Evolutionary conservation across 345 rosid genomes (phyloP).

Genomic region (Linum usitatissimum): DNA sequence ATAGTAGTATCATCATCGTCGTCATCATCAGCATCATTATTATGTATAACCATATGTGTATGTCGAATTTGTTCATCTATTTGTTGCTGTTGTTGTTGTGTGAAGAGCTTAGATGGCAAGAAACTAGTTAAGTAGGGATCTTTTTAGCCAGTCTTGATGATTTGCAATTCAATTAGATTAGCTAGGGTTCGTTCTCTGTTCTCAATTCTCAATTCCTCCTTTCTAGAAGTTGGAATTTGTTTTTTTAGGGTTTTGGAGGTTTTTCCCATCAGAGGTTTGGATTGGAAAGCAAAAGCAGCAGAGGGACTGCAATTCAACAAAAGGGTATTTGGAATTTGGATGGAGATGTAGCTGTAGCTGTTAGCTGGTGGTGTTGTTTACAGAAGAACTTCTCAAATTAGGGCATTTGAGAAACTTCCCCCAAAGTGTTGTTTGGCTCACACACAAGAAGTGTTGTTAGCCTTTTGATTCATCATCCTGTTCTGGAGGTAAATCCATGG

Average conservation of each 20-base stretch:
- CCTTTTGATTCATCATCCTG: not conserved
- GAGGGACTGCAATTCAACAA: no score
- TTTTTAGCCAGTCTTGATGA: no score
- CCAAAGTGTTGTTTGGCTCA: not conserved
- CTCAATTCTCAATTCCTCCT: no score
- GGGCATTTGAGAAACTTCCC: not conserved
- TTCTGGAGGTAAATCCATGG: not conserved
- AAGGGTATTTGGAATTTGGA: no score
- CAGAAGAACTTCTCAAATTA: not conserved
- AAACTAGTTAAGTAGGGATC: no score
- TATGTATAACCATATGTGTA: not conserved
- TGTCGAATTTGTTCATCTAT: not conserved
- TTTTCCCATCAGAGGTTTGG: no score
- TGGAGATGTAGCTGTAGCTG: no score
- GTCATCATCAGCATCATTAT: no score
- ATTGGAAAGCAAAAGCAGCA: no score
- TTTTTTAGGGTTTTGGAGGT: not conserved
- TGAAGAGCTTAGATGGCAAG: not conserved
- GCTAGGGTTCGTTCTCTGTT: no score
- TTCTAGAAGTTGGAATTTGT: not conserved
- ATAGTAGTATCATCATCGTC: not conserved
- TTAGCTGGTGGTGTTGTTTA: no score
- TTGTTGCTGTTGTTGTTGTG: not conserved
- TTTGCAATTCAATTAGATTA: no score
- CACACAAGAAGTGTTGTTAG: not conserved